A percentile compares a stretch with the other conserved stretches of the same genome.
phyloP scores from a whole-genome alignment of 2,329 filamentous ascomycete genomes.

The Stylonectria norvegica region DNA sequence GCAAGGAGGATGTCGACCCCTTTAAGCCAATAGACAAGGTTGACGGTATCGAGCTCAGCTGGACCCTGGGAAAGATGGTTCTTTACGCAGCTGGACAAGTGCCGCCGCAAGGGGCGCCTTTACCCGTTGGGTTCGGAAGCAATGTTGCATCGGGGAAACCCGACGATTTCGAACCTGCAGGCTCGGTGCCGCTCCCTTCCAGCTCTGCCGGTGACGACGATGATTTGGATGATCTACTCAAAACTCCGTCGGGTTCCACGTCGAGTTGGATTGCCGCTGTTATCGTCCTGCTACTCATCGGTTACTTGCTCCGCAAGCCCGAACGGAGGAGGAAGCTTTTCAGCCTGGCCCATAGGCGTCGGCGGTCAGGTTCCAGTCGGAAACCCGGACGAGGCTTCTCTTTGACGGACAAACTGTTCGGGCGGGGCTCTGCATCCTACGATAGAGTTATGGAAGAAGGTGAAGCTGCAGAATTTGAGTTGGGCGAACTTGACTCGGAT shows the following conservation, averaged over 20 bases:
- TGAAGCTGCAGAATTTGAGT: constrained; percentile 70
- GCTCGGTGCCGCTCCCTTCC: constrained; percentile 46
- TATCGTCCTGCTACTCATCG: constrained; percentile 64
- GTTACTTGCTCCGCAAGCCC: constrained; percentile 74
- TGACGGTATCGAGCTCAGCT: constrained; percentile 86
- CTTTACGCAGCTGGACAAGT: constrained; percentile 91
- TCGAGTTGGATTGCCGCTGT: constrained; percentile 76
- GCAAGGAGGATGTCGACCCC: constrained; percentile 72
- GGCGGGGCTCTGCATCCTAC: constrained; percentile 57
- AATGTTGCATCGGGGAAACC: constrained; percentile 67
- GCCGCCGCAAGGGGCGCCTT: constrained; percentile 52
- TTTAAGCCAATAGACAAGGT: constrained; percentile 95
- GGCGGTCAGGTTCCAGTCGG: constrained; percentile 23
- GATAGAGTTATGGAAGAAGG: constrained; percentile 85
- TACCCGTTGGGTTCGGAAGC: constrained; percentile 89
- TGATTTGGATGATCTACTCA: constrained; percentile 63
- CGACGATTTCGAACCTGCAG: constrained; percentile 79
- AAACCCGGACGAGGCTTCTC: constrained; percentile 50
- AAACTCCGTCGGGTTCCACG: constrained; percentile 63
- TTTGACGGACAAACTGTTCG: constrained; percentile 63
- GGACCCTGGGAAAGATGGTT: constrained; percentile 95
- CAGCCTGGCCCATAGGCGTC: constrained; percentile 27
- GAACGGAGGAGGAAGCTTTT: constrained; percentile 57
- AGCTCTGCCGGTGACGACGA: constrained; percentile 36
- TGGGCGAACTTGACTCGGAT: constrained; percentile 63